Conservation (phyloP, 257 asterid species). For the Nicotiana tomentosiformis region DNA sequence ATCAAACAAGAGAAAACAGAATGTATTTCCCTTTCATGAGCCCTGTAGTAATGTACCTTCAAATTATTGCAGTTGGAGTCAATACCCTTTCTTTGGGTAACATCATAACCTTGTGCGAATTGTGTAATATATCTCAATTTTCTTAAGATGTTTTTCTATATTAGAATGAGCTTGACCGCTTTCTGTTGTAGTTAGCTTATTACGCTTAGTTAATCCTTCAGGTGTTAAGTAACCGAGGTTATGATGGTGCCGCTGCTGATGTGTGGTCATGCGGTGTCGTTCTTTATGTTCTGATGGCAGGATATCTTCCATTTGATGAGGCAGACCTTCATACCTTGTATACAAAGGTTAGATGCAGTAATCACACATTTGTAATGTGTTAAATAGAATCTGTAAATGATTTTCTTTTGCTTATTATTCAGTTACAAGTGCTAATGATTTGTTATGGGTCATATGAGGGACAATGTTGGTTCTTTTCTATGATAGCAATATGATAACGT, state of each 20-base stretch:
- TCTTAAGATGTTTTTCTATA: background rate
- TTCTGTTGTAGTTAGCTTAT: background rate
- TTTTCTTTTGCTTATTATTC: background rate
- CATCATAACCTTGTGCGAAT: constrained; percentile 1
- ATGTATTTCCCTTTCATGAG: background rate
- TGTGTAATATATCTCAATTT: background rate
- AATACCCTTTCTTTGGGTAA: background rate
- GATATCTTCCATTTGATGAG: constrained; percentile 84
- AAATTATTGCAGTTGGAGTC: background rate
- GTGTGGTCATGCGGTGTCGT: constrained; percentile 97
- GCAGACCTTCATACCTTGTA: constrained; percentile 64
- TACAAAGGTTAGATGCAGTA: constrained; percentile 45
- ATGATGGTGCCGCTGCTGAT: constrained; percentile 98
- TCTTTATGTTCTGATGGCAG: constrained; percentile 82
- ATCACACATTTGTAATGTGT: background rate
- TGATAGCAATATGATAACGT: background rate
- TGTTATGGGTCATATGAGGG: background rate
- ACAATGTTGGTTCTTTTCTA: background rate
- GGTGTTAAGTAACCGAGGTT: constrained; percentile 78
- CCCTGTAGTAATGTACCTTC: background rate
- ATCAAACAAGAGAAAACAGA: background rate
- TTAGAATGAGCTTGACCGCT: background rate
- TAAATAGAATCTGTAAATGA: background rate
- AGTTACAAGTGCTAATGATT: background rate
- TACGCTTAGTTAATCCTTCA: constrained; percentile 13